phyloP scores from a whole-genome alignment of 202 grass and related monocot species.

The Elaeis oleifera region DNA sequence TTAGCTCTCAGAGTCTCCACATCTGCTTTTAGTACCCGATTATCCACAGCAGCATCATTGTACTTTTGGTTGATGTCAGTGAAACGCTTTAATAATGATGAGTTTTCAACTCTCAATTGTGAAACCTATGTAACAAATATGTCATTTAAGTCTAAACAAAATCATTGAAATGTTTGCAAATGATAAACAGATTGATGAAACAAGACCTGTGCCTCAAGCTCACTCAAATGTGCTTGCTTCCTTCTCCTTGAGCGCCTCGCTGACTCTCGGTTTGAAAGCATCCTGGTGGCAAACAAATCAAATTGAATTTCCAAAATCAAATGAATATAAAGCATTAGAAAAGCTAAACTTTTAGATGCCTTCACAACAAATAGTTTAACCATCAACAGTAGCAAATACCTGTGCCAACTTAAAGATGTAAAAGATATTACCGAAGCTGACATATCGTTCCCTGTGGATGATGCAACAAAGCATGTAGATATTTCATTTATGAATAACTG shows the following conservation, averaged over 20 bases:
- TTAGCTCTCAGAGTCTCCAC: slow-evolving; percentile 64
- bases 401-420: too few species aligned
- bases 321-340: neutral
- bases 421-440: too few species aligned
- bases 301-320: neutral
- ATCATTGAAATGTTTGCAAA: neutral
- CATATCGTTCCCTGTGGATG: too few species aligned
- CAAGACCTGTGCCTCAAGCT: slow-evolving; percentile 71
- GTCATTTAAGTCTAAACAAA: neutral
- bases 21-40: slow-evolving; percentile 57
- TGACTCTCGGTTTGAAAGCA: slow-evolving; percentile 91
- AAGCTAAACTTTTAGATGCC: neutral
- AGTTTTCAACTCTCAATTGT: slow-evolving; percentile 64
- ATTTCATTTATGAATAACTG: too few species aligned
- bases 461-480: too few species aligned
- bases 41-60: slow-evolving; percentile 50
- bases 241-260: slow-evolving; percentile 80
- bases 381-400: neutral
- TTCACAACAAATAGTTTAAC: neutral
- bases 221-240: slow-evolving; percentile 68
- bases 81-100: slow-evolving; percentile 56
- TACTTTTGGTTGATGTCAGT: slow-evolving; percentile 68
- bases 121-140: slow-evolving; percentile 40
- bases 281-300: slow-evolving; percentile 26
- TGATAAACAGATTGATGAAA: slow-evolving; percentile 8